Evolutionary conservation across 306 rosid genomes (phyloP).

Genomic region (Quercus parvula): DNA sequence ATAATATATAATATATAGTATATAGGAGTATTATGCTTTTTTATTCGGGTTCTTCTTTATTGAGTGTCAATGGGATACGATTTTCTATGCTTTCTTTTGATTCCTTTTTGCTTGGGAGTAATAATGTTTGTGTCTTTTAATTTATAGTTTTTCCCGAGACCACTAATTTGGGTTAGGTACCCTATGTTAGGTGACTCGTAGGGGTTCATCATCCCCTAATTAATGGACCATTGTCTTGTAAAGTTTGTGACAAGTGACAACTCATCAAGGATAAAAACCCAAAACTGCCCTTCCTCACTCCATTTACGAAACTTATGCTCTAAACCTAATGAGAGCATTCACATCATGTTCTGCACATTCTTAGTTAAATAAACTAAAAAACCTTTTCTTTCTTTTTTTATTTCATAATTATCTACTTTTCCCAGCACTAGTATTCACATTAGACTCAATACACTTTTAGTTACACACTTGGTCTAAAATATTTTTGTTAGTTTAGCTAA

Average conservation of each 20-base stretch:
- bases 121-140: neutral
- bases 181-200: slow-evolving; percentile 5
- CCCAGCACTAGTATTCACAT: too few relatives aligned
- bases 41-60: slow-evolving; percentile 13
- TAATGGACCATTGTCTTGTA: neutral
- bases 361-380: too few relatives aligned
- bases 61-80: slow-evolving; percentile 19
- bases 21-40: neutral
- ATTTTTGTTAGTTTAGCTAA: too few relatives aligned
- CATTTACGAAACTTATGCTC: too few relatives aligned
- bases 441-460: too few relatives aligned
- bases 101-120: slow-evolving; percentile 17
- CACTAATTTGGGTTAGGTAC: slow-evolving; percentile 7
- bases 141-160: slow-evolving; percentile 14
- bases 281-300: neutral
- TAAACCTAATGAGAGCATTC: too few relatives aligned
- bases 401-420: too few relatives aligned
- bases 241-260: neutral
- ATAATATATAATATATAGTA: neutral
- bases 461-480: too few relatives aligned
- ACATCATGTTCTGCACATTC: too few relatives aligned
- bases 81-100: slow-evolving; percentile 21
- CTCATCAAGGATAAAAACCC: neutral
- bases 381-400: too few relatives aligned
- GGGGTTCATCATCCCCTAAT: neutral